Evolutionary conservation across 257 asterid species (phyloP).

Genomic region (Solanum lycopersicoides): DNA sequence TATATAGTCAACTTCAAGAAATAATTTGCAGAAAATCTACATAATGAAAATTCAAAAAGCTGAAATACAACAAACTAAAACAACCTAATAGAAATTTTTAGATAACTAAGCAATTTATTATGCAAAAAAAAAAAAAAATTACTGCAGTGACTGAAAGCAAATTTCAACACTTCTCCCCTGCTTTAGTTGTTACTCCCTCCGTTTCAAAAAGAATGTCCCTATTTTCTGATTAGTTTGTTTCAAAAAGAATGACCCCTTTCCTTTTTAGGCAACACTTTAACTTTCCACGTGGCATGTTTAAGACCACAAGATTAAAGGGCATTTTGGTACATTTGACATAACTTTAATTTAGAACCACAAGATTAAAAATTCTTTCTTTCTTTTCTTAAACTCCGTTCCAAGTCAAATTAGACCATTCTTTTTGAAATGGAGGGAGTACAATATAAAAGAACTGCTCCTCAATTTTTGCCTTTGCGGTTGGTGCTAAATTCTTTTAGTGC

Average conservation of each 20-base stretch:
- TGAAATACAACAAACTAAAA: not conserved
- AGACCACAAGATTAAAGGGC: too few relatives aligned
- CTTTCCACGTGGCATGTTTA: too few relatives aligned
- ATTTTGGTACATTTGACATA: too few relatives aligned
- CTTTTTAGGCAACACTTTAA: too few relatives aligned
- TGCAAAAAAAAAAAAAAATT: not conserved
- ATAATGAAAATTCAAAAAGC: not conserved
- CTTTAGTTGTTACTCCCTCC: not conserved
- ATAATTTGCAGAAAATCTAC: not conserved
- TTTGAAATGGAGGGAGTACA: not conserved
- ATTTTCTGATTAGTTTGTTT: too few relatives aligned
- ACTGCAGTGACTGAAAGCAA: not conserved
- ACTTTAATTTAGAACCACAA: too few relatives aligned
- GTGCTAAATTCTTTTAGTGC: not conserved
- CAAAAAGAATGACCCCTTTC: too few relatives aligned
- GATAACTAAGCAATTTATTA: not conserved
- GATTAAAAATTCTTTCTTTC: too few relatives aligned
- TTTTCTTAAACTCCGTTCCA: too few relatives aligned
- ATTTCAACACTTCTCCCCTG: not conserved
- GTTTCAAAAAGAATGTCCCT: too few relatives aligned
- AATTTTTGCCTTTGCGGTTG: not conserved
- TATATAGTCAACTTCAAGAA: not conserved
- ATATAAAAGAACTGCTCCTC: not conserved
- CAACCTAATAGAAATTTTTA: not conserved
- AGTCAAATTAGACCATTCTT: too few relatives aligned